Conservation (phyloP, 805 yeast genomes). For the Teunomyces stri region DNA sequence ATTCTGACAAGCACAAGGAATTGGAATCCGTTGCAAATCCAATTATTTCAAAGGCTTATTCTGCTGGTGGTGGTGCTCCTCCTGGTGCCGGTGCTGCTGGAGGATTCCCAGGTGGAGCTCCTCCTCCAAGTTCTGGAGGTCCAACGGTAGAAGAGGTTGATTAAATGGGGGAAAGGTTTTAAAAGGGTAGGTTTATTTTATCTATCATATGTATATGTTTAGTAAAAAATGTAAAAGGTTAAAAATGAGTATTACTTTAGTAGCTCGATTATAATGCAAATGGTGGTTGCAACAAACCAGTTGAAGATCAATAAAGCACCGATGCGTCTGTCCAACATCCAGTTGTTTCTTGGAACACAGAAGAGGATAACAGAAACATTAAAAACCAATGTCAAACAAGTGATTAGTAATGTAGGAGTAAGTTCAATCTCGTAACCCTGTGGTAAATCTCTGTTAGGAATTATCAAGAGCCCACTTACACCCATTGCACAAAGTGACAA, state of each 20-base stretch:
- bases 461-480: conserved; percentile 52
- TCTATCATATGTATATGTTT: background rate
- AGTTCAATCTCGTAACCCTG: conserved; percentile 16
- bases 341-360: conserved; percentile 18
- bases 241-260: background rate
- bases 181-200: background rate
- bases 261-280: conserved; percentile 26
- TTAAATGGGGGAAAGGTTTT: conserved; percentile 13
- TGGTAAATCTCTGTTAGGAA: conserved; percentile 9
- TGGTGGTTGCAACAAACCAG: conserved; percentile 28
- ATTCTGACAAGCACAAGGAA: conserved; percentile 39
- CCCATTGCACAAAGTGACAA: conserved; percentile 82
- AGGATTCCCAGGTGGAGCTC: conserved; percentile 46
- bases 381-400: conserved; percentile 18
- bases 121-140: conserved; percentile 25
- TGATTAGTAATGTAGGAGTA: conserved; percentile 20
- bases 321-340: conserved; percentile 35
- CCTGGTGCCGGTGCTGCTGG: conserved; percentile 30
- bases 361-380: conserved; percentile 20
- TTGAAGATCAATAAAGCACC: conserved; percentile 29
- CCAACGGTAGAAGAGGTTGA: conserved; percentile 45
- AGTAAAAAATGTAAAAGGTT: background rate
- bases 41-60: conserved; percentile 35
- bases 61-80: conserved; percentile 21
- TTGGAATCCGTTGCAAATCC: conserved; percentile 41